Base-by-base conservation (phyloP, 2,329 filamentous ascomycete genomes). In the Hysterium pulicare region DNA sequence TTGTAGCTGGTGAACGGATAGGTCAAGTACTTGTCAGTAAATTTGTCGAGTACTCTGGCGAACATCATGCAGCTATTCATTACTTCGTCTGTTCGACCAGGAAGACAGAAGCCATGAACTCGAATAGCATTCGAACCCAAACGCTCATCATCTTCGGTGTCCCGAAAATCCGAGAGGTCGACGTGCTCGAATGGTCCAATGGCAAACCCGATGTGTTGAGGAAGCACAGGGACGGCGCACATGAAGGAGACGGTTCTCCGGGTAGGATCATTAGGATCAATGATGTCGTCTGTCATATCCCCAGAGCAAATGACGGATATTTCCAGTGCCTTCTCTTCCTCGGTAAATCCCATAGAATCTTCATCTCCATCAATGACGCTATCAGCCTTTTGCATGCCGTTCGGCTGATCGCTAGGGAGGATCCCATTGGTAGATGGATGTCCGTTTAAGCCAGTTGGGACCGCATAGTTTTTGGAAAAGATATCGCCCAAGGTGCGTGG, bases 1-100 rank as follows among this genome's bases (percentile, higher is more conserved):
- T 95, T 95, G 74, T 94, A 97, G 59, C 86, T 90, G 21, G 87
- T 81, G 62, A 93, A 97, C 0, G 93, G 90, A 62, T 95, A 98
- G 17, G 86, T 84, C 20, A 90, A 89, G 62, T 91, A 97, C 3
- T 83, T 87, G 49, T 91, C 81, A 3, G 87, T 88, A 59, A 97
- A 90, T 64, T 86, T 87, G 63, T 98, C 93, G n/a, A 95, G 83
- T 1, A 90, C 89, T 61, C 81, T 54, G 16, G 90, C 86, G 53
- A 96, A 78, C 9, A 91, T 86, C 54, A 86, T 83, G 54, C 90
- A 93, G 5, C 90, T 93, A 58, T 95, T 91, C 47, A 84, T 81
- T 17, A 96, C 82, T 67, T 95, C 89, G 21, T 90, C 83, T 16
- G 79, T 79, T 42, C 90, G 82, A 3, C 86, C 82, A 1, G 93